Conservation (phyloP, 139 green algal species). For the Raphidocelis subcapitata region DNA sequence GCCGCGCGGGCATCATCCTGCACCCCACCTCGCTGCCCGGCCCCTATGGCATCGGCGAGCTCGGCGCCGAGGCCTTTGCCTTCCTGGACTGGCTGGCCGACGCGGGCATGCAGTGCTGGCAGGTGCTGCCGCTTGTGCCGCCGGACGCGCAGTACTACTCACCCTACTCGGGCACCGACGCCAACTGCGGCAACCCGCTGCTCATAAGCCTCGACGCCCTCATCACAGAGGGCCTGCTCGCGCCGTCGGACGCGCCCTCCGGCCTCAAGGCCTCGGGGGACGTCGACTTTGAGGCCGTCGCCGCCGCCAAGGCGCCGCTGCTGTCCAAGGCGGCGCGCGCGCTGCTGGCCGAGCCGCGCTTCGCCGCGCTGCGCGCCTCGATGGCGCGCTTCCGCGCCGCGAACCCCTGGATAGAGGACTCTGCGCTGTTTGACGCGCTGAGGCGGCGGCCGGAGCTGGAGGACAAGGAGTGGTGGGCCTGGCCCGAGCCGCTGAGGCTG, state of each 20-base stretch:
- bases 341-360: slow-evolving; percentile 47
- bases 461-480: slow-evolving; percentile 90
- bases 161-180: slow-evolving; percentile 92
- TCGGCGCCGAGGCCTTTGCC: slow-evolving; percentile 73
- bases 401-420: slow-evolving; percentile 90
- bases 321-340: slow-evolving; percentile 66
- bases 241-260: slow-evolving; percentile 49
- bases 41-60: slow-evolving; percentile 83
- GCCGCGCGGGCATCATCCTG: slow-evolving; percentile 84
- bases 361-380: slow-evolving; percentile 40
- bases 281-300: slow-evolving; percentile 50
- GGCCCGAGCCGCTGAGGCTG: slow-evolving; percentile 70
- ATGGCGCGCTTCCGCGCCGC: slow-evolving; percentile 52
- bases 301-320: slow-evolving; percentile 64
- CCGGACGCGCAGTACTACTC: slow-evolving; percentile 92
- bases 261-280: slow-evolving; percentile 28
- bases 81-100: slow-evolving; percentile 91
- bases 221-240: slow-evolving; percentile 82
- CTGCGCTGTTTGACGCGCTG: slow-evolving; percentile 82
- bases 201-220: slow-evolving; percentile 89
- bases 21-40: slow-evolving; percentile 93
- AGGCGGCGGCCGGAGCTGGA: slow-evolving; percentile 44
- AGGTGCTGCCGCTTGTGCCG: slow-evolving; percentile 94
- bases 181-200: slow-evolving; percentile 91
- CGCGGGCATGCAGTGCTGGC: slow-evolving; percentile 66